Evolutionary conservation across 176 grass and related monocot species (phyloP).

Genomic region (Raddia guianensis): DNA sequence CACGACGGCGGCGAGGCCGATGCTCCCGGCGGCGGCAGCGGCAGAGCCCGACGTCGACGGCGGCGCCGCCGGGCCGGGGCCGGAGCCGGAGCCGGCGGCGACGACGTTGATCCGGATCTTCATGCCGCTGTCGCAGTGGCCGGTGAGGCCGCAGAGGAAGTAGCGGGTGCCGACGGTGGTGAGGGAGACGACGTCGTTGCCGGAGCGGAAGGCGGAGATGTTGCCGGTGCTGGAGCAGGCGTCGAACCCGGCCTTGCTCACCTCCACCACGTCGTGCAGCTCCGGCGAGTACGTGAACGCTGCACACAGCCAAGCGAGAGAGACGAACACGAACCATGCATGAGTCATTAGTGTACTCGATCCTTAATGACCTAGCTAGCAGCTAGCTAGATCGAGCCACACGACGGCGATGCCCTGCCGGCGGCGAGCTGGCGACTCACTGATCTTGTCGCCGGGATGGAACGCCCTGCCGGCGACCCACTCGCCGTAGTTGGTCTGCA

Average conservation of each 20-base stretch:
- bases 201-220: conserved; percentile 46
- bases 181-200: conserved; percentile 67
- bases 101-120: conserved; percentile 65
- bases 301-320: conserved; percentile 19
- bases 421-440: conserved; percentile 23
- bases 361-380: no score
- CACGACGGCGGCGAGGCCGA: neutral
- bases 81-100: neutral
- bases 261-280: conserved; percentile 82
- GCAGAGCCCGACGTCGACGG: neutral
- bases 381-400: no score
- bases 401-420: no score
- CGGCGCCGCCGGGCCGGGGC: neutral
- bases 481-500: conserved; percentile 58
- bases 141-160: conserved; percentile 76
- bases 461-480: conserved; percentile 59
- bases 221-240: conserved; percentile 57
- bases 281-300: conserved; percentile 57
- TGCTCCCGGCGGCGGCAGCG: neutral
- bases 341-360: no score
- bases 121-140: conserved; percentile 70
- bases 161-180: conserved; percentile 50
- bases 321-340: no score
- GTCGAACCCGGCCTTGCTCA: conserved; percentile 45
- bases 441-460: conserved; percentile 59